A percentile compares a stretch with the other conserved stretches of the same genome.
These are phyloP conservation scores for Exophiala mesophila DNA, from an alignment of 2,329 filamentous ascomycete species.

Conservation along the genomic window DNA sequence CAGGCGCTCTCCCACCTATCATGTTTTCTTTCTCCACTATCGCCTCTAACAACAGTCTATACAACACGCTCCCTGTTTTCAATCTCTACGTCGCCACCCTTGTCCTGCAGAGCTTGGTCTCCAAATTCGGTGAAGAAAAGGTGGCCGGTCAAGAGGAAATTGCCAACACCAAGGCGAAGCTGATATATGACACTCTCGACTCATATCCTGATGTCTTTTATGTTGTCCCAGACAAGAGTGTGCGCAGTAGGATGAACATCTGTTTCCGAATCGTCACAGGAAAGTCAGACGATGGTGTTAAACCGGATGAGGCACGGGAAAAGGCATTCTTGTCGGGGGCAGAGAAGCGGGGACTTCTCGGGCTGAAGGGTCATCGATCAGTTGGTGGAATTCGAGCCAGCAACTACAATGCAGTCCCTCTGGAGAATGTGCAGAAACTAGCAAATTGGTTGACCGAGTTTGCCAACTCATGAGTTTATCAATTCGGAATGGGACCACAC, in stretches of 20 bases:
- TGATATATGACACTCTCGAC: constrained; percentile 76
- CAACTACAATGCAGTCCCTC: constrained; percentile 81
- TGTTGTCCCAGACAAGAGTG: constrained; percentile 69
- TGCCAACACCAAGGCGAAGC: constrained; percentile 65
- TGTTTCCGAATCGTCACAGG: constrained; percentile 71
- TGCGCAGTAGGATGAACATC: constrained; percentile 87
- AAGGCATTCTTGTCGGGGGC: constrained; percentile 73
- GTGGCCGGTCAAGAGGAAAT: constrained; percentile 72
- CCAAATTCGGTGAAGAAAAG: constrained; percentile 58
- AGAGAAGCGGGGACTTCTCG: constrained; percentile 63
- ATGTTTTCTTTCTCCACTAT: constrained; percentile 79
- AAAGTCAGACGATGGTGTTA: constrained; percentile 42
- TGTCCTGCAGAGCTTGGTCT: constrained; percentile 72
- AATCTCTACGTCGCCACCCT: constrained; percentile 88
- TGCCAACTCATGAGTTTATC: constrained; percentile 34
- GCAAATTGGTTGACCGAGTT: constrained; percentile 49
- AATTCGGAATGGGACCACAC: too few relatives aligned
- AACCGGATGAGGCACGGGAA: constrained; percentile 49
- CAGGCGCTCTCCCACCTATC: constrained; percentile 61
- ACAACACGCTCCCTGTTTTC: constrained; percentile 94
- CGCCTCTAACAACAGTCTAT: constrained; percentile 88
- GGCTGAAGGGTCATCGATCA: constrained; percentile 81
- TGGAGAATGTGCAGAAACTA: constrained; percentile 42
- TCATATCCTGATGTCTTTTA: constrained; percentile 62
- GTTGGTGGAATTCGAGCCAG: constrained; percentile 80